A percentile compares a stretch with the other conserved stretches of the same genome.
phyloP scores from a whole-genome alignment of 148 eudicot species.

The Pharnaceum exiguum region DNA sequence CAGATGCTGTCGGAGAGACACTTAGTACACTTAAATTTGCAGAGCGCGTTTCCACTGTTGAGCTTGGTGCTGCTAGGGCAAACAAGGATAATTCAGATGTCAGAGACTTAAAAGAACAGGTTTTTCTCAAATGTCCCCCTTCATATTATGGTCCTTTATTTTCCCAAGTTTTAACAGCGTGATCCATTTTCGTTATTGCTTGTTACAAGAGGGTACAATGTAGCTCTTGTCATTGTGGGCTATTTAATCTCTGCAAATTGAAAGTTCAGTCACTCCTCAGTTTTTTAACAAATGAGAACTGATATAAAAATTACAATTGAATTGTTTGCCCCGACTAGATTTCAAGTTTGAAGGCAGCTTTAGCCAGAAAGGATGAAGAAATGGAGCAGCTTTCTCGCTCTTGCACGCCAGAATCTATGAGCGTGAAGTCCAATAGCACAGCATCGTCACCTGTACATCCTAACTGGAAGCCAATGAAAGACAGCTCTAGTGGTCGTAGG shows the following conservation, averaged over 20 bases:
- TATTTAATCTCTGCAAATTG: not conserved
- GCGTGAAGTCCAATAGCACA: conserved; percentile 33
- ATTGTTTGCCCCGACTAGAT: conserved; percentile 38
- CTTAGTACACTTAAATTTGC: conserved; percentile 92
- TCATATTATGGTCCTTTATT: too few relatives aligned
- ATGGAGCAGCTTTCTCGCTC: conserved; percentile 27
- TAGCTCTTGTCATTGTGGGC: not conserved
- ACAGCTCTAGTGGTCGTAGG: conserved; percentile 25
- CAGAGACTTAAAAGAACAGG: conserved; percentile 88
- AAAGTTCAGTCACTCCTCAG: not conserved
- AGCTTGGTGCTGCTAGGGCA: conserved; percentile 84
- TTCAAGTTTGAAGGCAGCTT: conserved; percentile 62
- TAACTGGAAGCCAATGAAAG: conserved; percentile 20
- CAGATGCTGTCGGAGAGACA: conserved; percentile 77
- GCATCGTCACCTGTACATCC: conserved; percentile 55
- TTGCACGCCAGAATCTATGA: conserved; percentile 43
- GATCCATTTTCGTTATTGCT: too few relatives aligned
- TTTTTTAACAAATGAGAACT: too few relatives aligned
- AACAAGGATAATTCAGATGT: conserved; percentile 66
- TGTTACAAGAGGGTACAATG: not conserved
- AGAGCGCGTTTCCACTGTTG: conserved; percentile 87
- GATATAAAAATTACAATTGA: too few relatives aligned
- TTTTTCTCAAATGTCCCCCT: conserved; percentile 7
- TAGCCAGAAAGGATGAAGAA: conserved; percentile 76
- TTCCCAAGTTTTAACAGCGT: too few relatives aligned